Conservation (phyloP, 2,329 filamentous ascomycete species). For the Pestalotiopsis sp. region DNA sequence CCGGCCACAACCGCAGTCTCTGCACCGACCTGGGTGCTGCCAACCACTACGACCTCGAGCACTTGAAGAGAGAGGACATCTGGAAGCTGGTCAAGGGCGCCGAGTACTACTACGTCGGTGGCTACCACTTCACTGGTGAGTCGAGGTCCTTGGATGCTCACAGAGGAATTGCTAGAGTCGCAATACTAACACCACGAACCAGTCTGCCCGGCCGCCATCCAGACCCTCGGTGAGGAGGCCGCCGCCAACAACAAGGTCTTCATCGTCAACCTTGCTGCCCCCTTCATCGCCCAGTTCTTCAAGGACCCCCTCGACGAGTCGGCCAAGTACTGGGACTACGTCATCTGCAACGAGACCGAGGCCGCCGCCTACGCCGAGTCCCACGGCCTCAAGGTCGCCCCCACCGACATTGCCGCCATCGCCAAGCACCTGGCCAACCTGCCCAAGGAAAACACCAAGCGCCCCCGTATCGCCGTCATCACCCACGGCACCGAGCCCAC, state of each 20-base stretch:
- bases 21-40: conserved; percentile 94
- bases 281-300: conserved; percentile 97
- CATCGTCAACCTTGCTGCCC: conserved; percentile 88
- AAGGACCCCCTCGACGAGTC: conserved; percentile 90
- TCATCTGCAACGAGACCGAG: conserved; percentile 97
- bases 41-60: conserved; percentile 95
- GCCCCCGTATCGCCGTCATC: conserved; percentile 84
- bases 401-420: conserved; percentile 81
- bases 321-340: conserved; percentile 90
- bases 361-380: conserved; percentile 84
- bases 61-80: conserved; percentile 87
- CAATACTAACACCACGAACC: conserved; percentile 5
- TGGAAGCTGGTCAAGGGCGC: conserved; percentile 92
- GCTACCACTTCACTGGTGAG: conserved; percentile 85
- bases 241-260: conserved; percentile 89
- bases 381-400: conserved; percentile 66
- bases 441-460: conserved; percentile 87
- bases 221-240: conserved; percentile 89
- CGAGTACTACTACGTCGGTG: conserved; percentile 88
- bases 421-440: conserved; percentile 83
- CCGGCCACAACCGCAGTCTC: conserved; percentile 92
- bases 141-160: background rate
- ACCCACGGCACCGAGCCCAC: conserved; percentile 95
- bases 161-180: background rate
- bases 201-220: conserved; percentile 88